Conservation (phyloP, 306 rosid genomes). For the Castanea mollissima region DNA sequence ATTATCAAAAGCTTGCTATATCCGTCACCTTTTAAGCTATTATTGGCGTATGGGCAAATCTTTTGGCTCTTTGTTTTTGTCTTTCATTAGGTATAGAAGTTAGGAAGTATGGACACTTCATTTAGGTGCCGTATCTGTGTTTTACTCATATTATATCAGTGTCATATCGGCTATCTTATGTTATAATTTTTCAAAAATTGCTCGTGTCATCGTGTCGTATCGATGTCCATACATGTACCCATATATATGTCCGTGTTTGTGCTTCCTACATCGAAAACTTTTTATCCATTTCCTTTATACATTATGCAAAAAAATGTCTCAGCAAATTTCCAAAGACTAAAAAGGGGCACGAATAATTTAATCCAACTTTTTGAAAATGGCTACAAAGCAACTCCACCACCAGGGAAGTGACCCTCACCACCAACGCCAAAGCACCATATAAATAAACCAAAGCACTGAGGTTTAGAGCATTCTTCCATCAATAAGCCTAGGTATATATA, state of each 20-base stretch:
- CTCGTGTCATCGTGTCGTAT: no score
- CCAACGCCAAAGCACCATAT: slow-evolving; percentile 32
- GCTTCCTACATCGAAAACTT: no score
- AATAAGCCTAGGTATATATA: no score
- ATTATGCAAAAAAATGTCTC: not conserved
- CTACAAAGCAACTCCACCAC: slow-evolving; percentile 40
- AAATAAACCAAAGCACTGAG: slow-evolving; percentile 36
- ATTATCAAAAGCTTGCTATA: no score
- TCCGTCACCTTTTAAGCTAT: no score
- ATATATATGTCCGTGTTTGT: fast-evolving
- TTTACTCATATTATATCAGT: fast-evolving
- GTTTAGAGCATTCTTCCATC: not conserved
- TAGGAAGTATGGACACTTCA: no score
- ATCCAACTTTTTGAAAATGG: not conserved
- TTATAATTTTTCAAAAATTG: no score
- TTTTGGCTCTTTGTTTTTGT: no score
- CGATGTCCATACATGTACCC: no score
- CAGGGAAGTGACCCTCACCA: slow-evolving; percentile 26
- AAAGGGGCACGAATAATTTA: not conserved
- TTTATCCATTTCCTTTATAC: no score
- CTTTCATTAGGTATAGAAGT: no score
- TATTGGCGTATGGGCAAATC: no score
- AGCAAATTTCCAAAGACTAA: not conserved
- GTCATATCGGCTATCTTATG: fast-evolving
- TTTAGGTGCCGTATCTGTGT: fast-evolving